Percentiles rank a stretch among this genome's conserved stretches.
Conservation (phyloP, 2,329 filamentous ascomycete species). For the Exophiala viscosa region DNA sequence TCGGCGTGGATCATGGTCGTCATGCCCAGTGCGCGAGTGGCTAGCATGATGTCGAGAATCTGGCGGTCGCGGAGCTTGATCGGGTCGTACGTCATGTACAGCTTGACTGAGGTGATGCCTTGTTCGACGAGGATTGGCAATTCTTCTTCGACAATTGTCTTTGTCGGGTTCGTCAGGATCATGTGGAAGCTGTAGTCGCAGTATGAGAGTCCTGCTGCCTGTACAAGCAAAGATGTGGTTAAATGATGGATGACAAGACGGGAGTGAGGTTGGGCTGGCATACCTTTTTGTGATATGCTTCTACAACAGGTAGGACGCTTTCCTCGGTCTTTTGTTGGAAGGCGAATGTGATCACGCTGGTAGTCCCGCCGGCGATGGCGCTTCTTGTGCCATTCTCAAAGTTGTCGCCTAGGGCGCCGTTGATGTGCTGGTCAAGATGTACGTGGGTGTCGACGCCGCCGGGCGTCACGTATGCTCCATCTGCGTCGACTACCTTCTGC, state of each 20-base stretch:
- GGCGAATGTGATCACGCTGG: constrained; percentile 57
- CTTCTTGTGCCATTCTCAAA: constrained; percentile 51
- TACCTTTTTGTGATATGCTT: constrained; percentile 47
- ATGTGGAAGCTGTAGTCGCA: constrained; percentile 55
- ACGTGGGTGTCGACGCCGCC: constrained; percentile 30
- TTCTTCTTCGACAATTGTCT: constrained; percentile 35
- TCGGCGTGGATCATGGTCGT: constrained; percentile 50
- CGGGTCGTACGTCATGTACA: constrained; percentile 47
- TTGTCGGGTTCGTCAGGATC: constrained; percentile 36
- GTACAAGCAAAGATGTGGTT: constrained; percentile 25
- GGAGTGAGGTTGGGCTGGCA: too few species aligned
- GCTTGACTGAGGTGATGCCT: constrained; percentile 44
- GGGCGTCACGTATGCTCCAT: constrained; percentile 31
- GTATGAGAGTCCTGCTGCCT: constrained; percentile 38
- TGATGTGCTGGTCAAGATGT: constrained; percentile 9
- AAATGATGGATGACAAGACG: too few species aligned
- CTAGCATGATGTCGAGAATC: constrained; percentile 42
- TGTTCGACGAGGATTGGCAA: constrained; percentile 36
- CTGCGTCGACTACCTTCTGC: constrained; percentile 42
- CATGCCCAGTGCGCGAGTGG: constrained; percentile 38
- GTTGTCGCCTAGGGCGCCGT: constrained; percentile 34
- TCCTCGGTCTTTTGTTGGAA: constrained; percentile 47
- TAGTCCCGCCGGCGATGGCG: constrained; percentile 57
- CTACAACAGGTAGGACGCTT: constrained; percentile 46
- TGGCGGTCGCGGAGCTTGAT: constrained; percentile 40